A percentile compares a stretch with the other conserved stretches of the same genome.
phyloP scores from a whole-genome alignment of 371 early-diverging fungal genomes.

The Rhizopus delemar region DNA sequence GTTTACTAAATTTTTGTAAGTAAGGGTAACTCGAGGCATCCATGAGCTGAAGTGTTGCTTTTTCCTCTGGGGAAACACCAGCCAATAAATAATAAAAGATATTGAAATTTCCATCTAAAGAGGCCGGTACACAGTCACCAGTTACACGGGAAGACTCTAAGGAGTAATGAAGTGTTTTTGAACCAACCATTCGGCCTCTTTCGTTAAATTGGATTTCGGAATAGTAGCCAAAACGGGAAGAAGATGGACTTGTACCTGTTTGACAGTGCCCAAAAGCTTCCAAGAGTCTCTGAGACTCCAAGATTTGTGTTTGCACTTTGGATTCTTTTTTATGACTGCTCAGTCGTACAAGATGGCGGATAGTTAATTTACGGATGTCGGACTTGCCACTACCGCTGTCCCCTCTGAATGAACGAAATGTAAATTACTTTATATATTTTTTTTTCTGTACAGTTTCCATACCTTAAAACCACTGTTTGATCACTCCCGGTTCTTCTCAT shows the following conservation, averaged over 20 bases:
- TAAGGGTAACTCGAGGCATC: conserved; percentile 26
- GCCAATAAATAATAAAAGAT: conserved; percentile 87
- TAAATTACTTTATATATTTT: conserved; percentile 8
- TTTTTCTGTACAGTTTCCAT: conserved; percentile 11
- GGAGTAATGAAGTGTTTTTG: conserved; percentile 87
- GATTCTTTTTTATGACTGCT: conserved; percentile 78
- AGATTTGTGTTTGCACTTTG: conserved; percentile 71
- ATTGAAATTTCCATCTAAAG: conserved; percentile 82
- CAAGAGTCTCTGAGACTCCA: conserved; percentile 71
- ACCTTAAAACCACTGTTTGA: conserved; percentile 71
- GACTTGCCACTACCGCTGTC: conserved; percentile 88
- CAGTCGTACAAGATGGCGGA: conserved; percentile 71
- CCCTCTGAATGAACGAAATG: conserved; percentile 60
- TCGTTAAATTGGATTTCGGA: conserved; percentile 88
- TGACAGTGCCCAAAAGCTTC: conserved; percentile 85
- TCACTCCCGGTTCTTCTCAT: conserved; percentile 82
- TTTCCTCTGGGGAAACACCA: conserved; percentile 47
- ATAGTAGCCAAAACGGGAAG: conserved; percentile 86
- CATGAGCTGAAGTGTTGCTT: conserved; percentile 28
- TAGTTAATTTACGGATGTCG: conserved; percentile 63
- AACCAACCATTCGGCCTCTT: conserved; percentile 54
- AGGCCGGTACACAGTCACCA: conserved; percentile 32
- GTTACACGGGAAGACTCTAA: conserved; percentile 83
- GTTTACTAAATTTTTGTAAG: conserved; percentile 24
- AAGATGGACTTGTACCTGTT: conserved; percentile 70